Evolutionary conservation across 768 basidiomycete species (phyloP).

Genomic region (Tephrocybe sp.): DNA sequence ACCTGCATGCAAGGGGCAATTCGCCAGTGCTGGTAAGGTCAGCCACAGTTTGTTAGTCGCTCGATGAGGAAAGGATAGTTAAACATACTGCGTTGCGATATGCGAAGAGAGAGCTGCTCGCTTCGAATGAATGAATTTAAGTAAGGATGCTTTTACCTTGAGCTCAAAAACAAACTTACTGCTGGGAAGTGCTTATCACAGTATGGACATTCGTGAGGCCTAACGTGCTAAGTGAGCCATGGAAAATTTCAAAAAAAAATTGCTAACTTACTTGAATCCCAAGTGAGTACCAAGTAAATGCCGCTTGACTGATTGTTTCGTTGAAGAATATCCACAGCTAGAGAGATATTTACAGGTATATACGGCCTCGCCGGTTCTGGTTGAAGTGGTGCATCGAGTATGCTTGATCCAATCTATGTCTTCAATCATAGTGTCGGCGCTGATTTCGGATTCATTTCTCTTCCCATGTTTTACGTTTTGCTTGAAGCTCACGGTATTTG

Average conservation of each 20-base stretch:
- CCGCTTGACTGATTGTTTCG: slow-evolving; percentile 67
- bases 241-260: background rate
- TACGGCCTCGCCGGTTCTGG: slow-evolving; percentile 15
- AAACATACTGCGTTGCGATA: slow-evolving; percentile 12
- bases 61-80: background rate
- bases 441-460: background rate
- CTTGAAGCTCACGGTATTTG: background rate
- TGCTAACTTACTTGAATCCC: slow-evolving; percentile 48
- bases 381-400: slow-evolving; percentile 14
- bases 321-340: slow-evolving; percentile 27
- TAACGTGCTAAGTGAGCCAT: slow-evolving; percentile 2
- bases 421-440: background rate
- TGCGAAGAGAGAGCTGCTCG: slow-evolving; percentile 8
- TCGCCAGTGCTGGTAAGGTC: slow-evolving; percentile 48
- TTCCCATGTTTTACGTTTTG: background rate
- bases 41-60: background rate
- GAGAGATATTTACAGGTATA: slow-evolving; percentile 28
- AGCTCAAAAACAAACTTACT: background rate
- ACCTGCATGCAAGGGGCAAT: slow-evolving; percentile 52
- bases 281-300: slow-evolving; percentile 66
- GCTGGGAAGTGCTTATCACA: slow-evolving; percentile 7
- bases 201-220: slow-evolving; percentile 6
- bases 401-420: slow-evolving; percentile 19
- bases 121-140: background rate
- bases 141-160: no score